Evolutionary conservation across 2,329 filamentous ascomycete genomes (phyloP), one percentile per base, ranked within the genome.

Genomic region (Colletotrichum sp.): DNA sequence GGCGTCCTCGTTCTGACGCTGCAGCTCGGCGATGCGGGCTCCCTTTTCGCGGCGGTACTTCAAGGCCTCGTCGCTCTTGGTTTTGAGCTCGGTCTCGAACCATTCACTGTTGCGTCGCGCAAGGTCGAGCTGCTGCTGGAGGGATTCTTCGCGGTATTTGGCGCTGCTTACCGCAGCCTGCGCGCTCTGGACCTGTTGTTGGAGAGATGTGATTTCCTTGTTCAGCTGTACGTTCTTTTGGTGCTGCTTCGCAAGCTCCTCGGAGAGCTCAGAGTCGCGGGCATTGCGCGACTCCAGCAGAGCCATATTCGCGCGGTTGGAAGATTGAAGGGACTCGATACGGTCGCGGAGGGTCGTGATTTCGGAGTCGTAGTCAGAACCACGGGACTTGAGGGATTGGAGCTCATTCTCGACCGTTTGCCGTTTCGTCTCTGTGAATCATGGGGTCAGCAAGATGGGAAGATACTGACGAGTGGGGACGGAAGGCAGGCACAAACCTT

Each of bases 41-140:
- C 95, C 95, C 89, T 98, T 98, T 83, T 99, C 97, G 82, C 98
- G 98, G 78, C 97, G 93, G 85, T 94, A 96, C 82, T 96, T 98
- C 79, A 96, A 91, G 64, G 95, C 93, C 82, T 99, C 97, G 11
- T 93, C 91, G 77, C 91, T 93, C 86, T 98, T 98, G 1, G 95
- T 96, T 87, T 98, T 96, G 27, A 98, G 90, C 84, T 99, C 97
- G 57, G 90, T 93, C 82, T 98, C 95, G 72, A 97, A 94, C 94
- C 96, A 99, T 80, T 98, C 96, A 78, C 95, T 95, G 86, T 96
- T 98, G 81, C 94, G 94, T 83, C 95, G 96, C 22, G 96, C 92
- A 72, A 98, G 89, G 57, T 98, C 95, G 44, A 98, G 90, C 83
- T 98, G 96, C 83, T 98, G 96, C 84, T 97, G 93, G 15, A 98